phyloP scores from a whole-genome alignment of 164 flowering plant species.

The Buxus sempervirens region DNA sequence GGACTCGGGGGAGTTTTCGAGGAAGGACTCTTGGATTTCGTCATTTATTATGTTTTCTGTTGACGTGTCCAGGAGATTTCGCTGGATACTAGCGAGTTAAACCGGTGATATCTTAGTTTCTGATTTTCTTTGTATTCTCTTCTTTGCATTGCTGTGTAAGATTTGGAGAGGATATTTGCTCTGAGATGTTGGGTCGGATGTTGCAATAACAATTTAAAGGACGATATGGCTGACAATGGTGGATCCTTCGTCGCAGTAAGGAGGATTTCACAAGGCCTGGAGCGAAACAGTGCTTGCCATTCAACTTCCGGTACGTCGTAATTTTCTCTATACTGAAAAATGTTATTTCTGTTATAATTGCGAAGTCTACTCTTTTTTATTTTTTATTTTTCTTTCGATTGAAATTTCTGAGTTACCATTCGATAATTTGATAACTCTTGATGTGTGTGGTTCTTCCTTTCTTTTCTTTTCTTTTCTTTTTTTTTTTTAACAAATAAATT shows the following conservation, averaged over 20 bases:
- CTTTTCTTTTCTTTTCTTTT: no score
- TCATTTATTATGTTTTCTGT: background rate
- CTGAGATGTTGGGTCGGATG: background rate
- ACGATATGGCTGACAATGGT: constrained; percentile 67
- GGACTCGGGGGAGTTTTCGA: constrained; percentile 5
- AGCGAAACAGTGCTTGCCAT: constrained; percentile 53
- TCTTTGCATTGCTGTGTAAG: constrained; percentile 5
- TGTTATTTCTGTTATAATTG: background rate
- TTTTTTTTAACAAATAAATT: no score
- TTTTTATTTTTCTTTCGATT: no score
- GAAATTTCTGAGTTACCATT: no score
- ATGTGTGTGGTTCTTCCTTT: no score
- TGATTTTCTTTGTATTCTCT: background rate
- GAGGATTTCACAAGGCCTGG: constrained; percentile 78
- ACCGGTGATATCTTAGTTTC: background rate
- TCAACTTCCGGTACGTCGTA: constrained; percentile 45
- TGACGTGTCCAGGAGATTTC: constrained; percentile 9
- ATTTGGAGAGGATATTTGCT: background rate
- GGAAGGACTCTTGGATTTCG: background rate
- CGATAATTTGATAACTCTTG: no score
- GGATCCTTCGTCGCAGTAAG: constrained; percentile 89
- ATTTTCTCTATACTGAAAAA: background rate
- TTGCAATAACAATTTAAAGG: constrained; percentile 6
- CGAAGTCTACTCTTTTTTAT: no score
- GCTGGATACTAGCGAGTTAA: constrained; percentile 2